These are phyloP conservation scores for Cynanchum wilfordii DNA, from an alignment of 257 asterid species.

Conservation along the genomic window DNA sequence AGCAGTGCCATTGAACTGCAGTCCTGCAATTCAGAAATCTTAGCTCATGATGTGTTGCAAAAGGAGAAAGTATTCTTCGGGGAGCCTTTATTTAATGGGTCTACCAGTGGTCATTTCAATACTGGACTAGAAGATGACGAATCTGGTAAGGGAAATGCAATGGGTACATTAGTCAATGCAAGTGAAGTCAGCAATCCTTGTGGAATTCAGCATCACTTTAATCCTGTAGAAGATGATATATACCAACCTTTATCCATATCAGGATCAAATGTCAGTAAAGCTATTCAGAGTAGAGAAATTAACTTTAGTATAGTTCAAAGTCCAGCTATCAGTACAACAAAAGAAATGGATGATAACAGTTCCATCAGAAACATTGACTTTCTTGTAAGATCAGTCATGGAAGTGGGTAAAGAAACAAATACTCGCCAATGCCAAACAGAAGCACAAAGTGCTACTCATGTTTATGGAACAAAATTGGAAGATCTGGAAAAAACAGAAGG, in stretches of 20 bases:
- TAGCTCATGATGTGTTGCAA: conserved; percentile 24
- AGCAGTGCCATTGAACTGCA: conserved; percentile 10
- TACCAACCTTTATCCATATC: conserved; percentile 14
- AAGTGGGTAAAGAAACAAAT: conserved; percentile 30
- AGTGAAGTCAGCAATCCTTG: conserved; percentile 22
- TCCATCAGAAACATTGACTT: conserved; percentile 15
- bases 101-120: conserved; percentile 21
- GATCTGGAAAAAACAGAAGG: conserved; percentile 18
- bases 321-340: conserved; percentile 24
- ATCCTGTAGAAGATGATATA: conserved; percentile 16
- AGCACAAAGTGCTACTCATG: conserved; percentile 23
- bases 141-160: conserved; percentile 15
- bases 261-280: conserved; percentile 20
- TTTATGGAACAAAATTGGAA: conserved; percentile 23
- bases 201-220: conserved; percentile 16
- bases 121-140: conserved; percentile 18
- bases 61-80: conserved; percentile 16
- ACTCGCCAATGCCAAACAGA: conserved; percentile 24
- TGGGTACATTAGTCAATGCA: conserved; percentile 12
- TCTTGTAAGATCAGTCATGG: conserved; percentile 24
- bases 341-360: conserved; percentile 22
- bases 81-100: conserved; percentile 22
- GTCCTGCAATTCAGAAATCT: conserved; percentile 22
- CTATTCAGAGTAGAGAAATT: conserved; percentile 24
- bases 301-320: conserved; percentile 14